These are phyloP conservation scores for Fusarium xylarioides DNA, from an alignment of 2,329 filamentous ascomycete genomes.

Conservation along the genomic window DNA sequence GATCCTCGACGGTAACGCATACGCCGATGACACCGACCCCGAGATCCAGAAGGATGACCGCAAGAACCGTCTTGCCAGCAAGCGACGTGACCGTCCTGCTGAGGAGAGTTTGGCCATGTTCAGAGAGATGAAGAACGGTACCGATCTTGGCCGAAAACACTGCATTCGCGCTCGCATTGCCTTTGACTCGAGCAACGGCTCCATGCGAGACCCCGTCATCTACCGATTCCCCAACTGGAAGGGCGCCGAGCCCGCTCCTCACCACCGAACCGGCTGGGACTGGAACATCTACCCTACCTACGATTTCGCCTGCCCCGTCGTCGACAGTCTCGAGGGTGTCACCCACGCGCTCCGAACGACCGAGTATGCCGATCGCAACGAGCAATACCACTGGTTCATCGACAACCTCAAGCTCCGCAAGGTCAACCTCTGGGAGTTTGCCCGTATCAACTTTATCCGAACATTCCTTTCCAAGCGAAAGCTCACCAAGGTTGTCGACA, in stretches of 20 bases:
- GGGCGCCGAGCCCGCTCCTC: constrained; percentile 54
- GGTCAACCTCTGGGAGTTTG: constrained; percentile 87
- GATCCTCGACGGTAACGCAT: constrained; percentile 87
- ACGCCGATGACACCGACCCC: constrained; percentile 92
- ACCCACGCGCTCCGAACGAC: constrained; percentile 85
- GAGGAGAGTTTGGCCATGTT: constrained; percentile 90
- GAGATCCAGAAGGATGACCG: constrained; percentile 88
- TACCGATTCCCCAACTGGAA: constrained; percentile 84
- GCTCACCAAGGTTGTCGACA: constrained; percentile 82
- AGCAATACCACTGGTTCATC: constrained; percentile 87
- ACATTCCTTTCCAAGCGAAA: constrained; percentile 89
- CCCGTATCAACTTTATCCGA: constrained; percentile 83
- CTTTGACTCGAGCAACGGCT: constrained; percentile 91
- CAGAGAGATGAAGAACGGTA: constrained; percentile 91
- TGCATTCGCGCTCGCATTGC: constrained; percentile 97
- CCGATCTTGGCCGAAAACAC: constrained; percentile 80
- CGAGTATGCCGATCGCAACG: constrained; percentile 88
- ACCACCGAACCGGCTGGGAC: constrained; percentile 80
- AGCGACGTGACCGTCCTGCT: constrained; percentile 77
- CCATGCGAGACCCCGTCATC: constrained; percentile 95
- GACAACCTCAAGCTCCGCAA: constrained; percentile 76
- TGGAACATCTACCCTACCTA: constrained; percentile 93
- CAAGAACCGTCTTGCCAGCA: constrained; percentile 83
- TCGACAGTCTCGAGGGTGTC: constrained; percentile 82
- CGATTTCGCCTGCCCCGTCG: constrained; percentile 84